These are phyloP conservation scores for Crithidia fasciculata DNA, from an alignment of 208 protist species.

Conservation along the genomic window DNA sequence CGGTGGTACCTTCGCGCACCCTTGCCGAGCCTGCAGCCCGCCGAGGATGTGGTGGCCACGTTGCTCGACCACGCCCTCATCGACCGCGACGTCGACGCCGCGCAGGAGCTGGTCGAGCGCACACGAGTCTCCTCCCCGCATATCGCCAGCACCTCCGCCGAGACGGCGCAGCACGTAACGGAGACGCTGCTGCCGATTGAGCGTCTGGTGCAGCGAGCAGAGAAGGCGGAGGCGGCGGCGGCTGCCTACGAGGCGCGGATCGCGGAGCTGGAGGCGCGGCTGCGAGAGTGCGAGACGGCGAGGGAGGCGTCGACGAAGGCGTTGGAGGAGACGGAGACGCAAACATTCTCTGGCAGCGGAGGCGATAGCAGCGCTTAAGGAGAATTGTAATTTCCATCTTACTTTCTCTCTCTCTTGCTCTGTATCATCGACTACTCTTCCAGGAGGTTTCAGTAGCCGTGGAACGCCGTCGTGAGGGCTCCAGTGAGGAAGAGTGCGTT, in stretches of 20 bases:
- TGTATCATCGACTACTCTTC: no score
- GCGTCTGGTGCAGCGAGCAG: slow-evolving; percentile 12
- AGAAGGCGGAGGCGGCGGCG: slow-evolving; percentile 13
- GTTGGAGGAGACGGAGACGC: neutral
- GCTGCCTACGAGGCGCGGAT: slow-evolving; percentile 12
- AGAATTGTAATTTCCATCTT: neutral
- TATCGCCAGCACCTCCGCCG: neutral
- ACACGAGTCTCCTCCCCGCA: neutral
- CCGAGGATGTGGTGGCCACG: slow-evolving; percentile 29
- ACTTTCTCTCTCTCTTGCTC: neutral
- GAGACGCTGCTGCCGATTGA: slow-evolving; percentile 25
- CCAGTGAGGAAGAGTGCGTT: no score
- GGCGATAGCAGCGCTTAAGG: neutral
- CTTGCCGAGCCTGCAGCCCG: slow-evolving; percentile 18
- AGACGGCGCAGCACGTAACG: slow-evolving; percentile 16
- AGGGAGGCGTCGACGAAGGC: slow-evolving; percentile 6
- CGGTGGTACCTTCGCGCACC: slow-evolving; percentile 29
- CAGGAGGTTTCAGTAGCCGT: no score
- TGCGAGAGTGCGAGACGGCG: slow-evolving; percentile 4
- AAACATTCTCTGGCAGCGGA: neutral
- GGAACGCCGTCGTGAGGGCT: no score
- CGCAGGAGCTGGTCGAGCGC: slow-evolving; percentile 32
- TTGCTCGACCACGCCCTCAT: slow-evolving; percentile 36
- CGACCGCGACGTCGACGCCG: slow-evolving; percentile 34
- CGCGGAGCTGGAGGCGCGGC: slow-evolving; percentile 21